Conservation (phyloP, 1,284 basidiomycete genomes). For the Veloporphyrellus conicus region DNA sequence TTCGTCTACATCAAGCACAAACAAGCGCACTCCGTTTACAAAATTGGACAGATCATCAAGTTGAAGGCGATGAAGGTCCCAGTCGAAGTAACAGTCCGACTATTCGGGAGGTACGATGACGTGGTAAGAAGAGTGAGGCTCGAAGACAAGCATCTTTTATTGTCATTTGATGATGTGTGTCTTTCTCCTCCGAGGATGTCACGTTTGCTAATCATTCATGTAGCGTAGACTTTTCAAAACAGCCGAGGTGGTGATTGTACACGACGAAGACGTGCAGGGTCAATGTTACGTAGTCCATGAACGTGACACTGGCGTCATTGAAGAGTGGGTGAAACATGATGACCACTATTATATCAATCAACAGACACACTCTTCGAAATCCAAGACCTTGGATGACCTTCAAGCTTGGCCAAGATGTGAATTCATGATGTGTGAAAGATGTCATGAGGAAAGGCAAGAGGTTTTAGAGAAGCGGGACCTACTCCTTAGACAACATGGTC, state of each 20-base stretch:
- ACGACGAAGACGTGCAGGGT: constrained; percentile 43
- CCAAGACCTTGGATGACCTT: constrained; percentile 28
- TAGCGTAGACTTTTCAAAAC: constrained; percentile 49
- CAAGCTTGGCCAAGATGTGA: constrained; percentile 26
- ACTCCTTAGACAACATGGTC: constrained; percentile 37
- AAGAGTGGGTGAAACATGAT: constrained; percentile 46
- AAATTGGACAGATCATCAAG: constrained; percentile 53
- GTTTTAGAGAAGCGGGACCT: constrained; percentile 28
- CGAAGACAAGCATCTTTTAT: constrained; percentile 9
- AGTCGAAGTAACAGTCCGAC: constrained; percentile 36
- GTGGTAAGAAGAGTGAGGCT: constrained; percentile 22
- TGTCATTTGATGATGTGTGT: constrained; percentile 34
- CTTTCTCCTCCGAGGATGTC: neutral
- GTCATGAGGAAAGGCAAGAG: constrained; percentile 33
- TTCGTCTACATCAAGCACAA: constrained; percentile 51
- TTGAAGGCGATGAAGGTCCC: constrained; percentile 29
- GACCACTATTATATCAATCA: constrained; percentile 56
- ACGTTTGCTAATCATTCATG: constrained; percentile 6
- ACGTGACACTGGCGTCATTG: constrained; percentile 29
- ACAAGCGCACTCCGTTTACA: constrained; percentile 34
- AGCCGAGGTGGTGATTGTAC: constrained; percentile 24
- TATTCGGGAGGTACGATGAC: constrained; percentile 44
- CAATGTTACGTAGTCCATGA: constrained; percentile 43
- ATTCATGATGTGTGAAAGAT: constrained; percentile 37
- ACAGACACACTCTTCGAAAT: constrained; percentile 15